Base-by-base conservation (phyloP, 2,329 filamentous ascomycete species). In the Ophiocordyceps australis region DNA sequence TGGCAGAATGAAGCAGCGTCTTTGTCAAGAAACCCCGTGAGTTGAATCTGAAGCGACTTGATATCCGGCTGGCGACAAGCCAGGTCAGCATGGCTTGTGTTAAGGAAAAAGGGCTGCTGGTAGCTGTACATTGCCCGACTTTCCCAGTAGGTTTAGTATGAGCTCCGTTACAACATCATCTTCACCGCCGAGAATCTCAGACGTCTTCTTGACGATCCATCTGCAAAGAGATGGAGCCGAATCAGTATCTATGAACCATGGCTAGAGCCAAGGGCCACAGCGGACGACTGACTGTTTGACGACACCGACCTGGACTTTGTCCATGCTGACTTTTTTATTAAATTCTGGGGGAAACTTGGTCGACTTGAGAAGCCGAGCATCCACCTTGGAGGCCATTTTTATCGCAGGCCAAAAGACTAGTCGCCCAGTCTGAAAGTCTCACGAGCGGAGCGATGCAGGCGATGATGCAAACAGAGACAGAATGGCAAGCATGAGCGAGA, bases 91-190 rank as follows among this genome's bases (percentile, higher is more conserved):
- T 31, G 31, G 42, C n/a, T n/a, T n/a, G n/a, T n/a, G n/a, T n/a
- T n/a, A n/a, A n/a, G n/a, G n/a, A n/a, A n/a, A n/a, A n/a, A n/a
- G n/a, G n/a, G n/a, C n/a, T n/a, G n/a, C n/a, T n/a, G n/a, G n/a
- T n/a, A n/a, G n/a, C n/a, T n/a, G n/a, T n/a, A n/a, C n/a, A n/a
- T n/a, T n/a, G n/a, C n/a, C n/a, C n/a, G n/a, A n/a, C n/a, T n/a
- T n/a, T n/a, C n/a, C n/a, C n/a, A n/a, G n/a, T n/a, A n/a, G n/a
- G n/a, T n/a, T n/a, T n/a, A n/a, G n/a, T n/a, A 68, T 71, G 14
- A 94, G 70, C 52, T 94, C 85, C 36, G 89, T 89, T 4, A 95
- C 78, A 25, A 98, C 82, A 45, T 98, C 89, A 46, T 98, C 89
- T 40, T 98, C 89, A 38, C 68, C 79, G n/a, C 79, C 79, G 22